Evolutionary conservation across 2,329 filamentous ascomycete species (phyloP).

Genomic region (Fusarium circinatum): DNA sequence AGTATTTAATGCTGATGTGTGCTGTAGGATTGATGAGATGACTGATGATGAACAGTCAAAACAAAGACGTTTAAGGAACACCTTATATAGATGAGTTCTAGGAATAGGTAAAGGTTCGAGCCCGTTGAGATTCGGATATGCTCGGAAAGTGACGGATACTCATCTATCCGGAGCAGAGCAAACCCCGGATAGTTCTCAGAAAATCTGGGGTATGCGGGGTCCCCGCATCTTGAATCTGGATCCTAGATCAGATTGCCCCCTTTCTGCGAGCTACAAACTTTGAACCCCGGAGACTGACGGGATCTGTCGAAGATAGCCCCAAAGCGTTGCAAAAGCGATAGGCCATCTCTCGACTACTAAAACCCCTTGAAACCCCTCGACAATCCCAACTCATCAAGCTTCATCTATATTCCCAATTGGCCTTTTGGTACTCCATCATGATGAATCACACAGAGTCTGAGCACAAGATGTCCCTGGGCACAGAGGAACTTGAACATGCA

Average conservation of each 20-base stretch:
- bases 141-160: not conserved
- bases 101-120: too few relatives aligned
- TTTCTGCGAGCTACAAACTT: not conserved
- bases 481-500: slow-evolving; percentile 1
- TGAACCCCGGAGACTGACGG: not conserved
- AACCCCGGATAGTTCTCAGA: not conserved
- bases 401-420: not conserved
- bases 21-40: not conserved
- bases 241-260: not conserved
- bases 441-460: not conserved
- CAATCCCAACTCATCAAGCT: not conserved
- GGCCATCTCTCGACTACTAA: not conserved
- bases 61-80: rapidly evolving
- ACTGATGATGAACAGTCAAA: not conserved
- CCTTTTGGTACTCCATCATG: not conserved
- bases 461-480: not conserved
- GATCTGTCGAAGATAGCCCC: not conserved
- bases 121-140: not conserved
- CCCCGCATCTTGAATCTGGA: not conserved
- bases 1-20: not conserved
- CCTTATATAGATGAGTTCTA: not conserved
- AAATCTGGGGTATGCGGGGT: slow-evolving; percentile 3
- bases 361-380: not conserved
- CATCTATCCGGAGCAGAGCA: not conserved
- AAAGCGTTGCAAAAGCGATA: not conserved